Evolutionary conservation across 2,329 filamentous ascomycete genomes (phyloP).

Genomic region (Ophiosphaerella narmari): DNA sequence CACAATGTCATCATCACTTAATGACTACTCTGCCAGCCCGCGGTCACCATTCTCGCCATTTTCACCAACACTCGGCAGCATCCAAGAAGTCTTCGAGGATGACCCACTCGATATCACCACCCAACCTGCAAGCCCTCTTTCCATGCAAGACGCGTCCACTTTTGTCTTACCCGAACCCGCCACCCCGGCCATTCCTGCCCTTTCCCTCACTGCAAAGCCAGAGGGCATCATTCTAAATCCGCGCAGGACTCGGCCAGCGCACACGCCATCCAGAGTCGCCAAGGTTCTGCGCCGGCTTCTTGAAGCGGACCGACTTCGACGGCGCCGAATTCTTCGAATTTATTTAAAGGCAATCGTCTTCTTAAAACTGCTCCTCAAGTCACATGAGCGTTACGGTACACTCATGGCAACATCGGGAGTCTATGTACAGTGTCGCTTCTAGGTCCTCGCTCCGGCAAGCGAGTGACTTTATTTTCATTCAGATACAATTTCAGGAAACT

Average conservation of each 20-base stretch:
- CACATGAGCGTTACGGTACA: constrained; percentile 31
- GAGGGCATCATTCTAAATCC: constrained; percentile 27
- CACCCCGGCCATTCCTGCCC: constrained; percentile 18
- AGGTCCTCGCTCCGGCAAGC: background rate
- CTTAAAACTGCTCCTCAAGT: constrained; percentile 26
- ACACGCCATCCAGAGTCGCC: constrained; percentile 9
- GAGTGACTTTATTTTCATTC: background rate
- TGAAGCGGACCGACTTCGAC: constrained; percentile 27
- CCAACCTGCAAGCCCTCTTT: constrained; percentile 17
- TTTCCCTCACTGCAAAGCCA: constrained; percentile 21
- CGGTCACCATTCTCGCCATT: constrained; percentile 18
- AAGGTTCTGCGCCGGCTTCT: constrained; percentile 27
- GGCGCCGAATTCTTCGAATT: constrained; percentile 22
- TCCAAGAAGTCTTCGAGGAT: constrained; percentile 31
- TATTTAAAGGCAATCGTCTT: constrained; percentile 33
- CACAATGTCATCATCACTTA: constrained; percentile 19
- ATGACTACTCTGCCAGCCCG: constrained; percentile 14
- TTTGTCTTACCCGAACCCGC: constrained; percentile 27
- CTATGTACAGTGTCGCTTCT: constrained; percentile 30
- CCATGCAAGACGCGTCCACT: constrained; percentile 17
- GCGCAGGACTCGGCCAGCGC: constrained; percentile 12
- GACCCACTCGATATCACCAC: constrained; percentile 16
- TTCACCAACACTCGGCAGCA: constrained; percentile 31
- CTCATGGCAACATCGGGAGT: constrained; percentile 32
- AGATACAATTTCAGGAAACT: background rate